Evolutionary conservation across 2,329 filamentous ascomycete species (phyloP).

Genomic region (Epichloe aotearoae): DNA sequence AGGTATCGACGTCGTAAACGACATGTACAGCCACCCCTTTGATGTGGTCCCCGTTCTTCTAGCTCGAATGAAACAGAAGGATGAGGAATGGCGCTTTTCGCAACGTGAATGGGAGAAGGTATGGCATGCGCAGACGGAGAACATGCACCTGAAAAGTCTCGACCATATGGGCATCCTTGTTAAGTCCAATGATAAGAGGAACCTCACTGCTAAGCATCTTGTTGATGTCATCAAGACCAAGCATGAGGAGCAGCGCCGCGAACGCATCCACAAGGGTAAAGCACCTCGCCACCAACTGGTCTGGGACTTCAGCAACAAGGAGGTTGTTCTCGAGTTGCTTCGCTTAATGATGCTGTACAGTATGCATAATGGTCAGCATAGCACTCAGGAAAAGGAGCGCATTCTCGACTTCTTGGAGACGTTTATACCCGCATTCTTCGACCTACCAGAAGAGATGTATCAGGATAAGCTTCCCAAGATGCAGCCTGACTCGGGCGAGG

Average conservation of each 20-base stretch:
- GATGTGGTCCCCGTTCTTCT: slow-evolving; percentile 81
- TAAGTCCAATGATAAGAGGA: slow-evolving; percentile 80
- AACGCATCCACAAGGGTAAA: slow-evolving; percentile 48
- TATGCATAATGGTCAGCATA: slow-evolving; percentile 55
- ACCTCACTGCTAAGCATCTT: slow-evolving; percentile 79
- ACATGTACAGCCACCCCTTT: slow-evolving; percentile 74
- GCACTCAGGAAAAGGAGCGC: slow-evolving; percentile 58
- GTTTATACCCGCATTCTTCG: slow-evolving; percentile 66
- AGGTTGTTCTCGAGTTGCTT: slow-evolving; percentile 49
- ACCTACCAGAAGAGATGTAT: slow-evolving; percentile 56
- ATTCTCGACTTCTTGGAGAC: slow-evolving; percentile 64
- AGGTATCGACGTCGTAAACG: slow-evolving; percentile 72
- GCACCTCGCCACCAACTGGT: slow-evolving; percentile 59
- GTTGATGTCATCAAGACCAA: slow-evolving; percentile 85
- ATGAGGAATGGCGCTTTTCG: slow-evolving; percentile 94
- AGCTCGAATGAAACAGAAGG: slow-evolving; percentile 83
- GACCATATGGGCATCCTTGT: slow-evolving; percentile 92
- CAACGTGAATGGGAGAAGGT: slow-evolving; percentile 98
- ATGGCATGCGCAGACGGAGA: slow-evolving; percentile 90
- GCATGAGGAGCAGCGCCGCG: slow-evolving; percentile 76
- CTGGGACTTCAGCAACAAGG: slow-evolving; percentile 60
- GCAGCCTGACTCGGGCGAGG: slow-evolving; percentile 57
- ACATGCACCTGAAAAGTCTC: slow-evolving; percentile 89
- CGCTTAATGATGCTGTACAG: slow-evolving; percentile 52
- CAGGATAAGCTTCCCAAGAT: slow-evolving; percentile 54